These are phyloP conservation scores for Geosiphon pyriformis DNA, from an alignment of 192 early-diverging fungal genomes.

Conservation along the genomic window DNA sequence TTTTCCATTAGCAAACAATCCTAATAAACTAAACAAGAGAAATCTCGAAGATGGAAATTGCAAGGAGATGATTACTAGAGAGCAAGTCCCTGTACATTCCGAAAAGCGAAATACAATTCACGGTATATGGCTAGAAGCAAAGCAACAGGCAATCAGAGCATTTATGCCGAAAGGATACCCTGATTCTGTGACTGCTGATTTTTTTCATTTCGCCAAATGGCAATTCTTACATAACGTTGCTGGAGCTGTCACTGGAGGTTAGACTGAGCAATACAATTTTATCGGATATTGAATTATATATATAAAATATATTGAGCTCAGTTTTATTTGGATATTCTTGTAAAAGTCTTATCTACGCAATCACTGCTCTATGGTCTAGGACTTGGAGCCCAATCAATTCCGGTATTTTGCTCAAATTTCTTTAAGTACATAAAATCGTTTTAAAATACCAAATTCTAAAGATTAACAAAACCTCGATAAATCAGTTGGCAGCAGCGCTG, in stretches of 20 bases:
- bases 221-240: slow-evolving; percentile 73
- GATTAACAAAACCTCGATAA: neutral
- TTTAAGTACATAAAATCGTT: too few species aligned
- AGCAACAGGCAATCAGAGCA: slow-evolving; percentile 27
- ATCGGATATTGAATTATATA: too few species aligned
- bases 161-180: slow-evolving; percentile 79
- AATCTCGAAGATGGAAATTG: neutral
- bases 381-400: slow-evolving; percentile 66
- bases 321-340: neutral
- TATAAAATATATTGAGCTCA: too few species aligned
- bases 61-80: neutral
- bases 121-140: slow-evolving; percentile 4
- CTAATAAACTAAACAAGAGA: neutral
- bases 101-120: slow-evolving; percentile 5
- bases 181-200: slow-evolving; percentile 66
- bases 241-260: slow-evolving; percentile 68
- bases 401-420: slow-evolving; percentile 23
- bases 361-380: slow-evolving; percentile 82
- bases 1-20: slow-evolving; percentile 1
- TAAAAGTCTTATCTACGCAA: slow-evolving; percentile 71
- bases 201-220: slow-evolving; percentile 70
- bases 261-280: too few species aligned
- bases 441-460: too few species aligned
- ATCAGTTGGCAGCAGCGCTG: slow-evolving; percentile 72
- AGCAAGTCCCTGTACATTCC: neutral